A percentile compares a stretch with the other conserved stretches of the same genome.
Evolutionary conservation across 495 filamentous ascomycete species (phyloP).

Genomic region (Talaromyces nanjingensis): DNA sequence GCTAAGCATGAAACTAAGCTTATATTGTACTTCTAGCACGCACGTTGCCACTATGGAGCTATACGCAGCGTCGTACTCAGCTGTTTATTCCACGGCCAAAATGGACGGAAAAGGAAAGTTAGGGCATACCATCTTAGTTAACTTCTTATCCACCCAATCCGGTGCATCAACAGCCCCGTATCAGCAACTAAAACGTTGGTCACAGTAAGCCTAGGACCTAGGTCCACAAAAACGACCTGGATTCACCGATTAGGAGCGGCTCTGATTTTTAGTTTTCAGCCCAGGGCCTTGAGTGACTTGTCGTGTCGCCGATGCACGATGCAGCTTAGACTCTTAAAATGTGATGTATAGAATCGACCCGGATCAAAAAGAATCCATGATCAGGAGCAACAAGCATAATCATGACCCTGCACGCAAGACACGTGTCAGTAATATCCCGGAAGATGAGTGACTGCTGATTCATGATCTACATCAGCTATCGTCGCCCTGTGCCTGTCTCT

Average conservation of each 20-base stretch:
- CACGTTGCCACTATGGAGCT: not conserved
- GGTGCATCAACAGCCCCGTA: not conserved
- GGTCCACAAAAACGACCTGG: not conserved
- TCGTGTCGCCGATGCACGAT: not conserved
- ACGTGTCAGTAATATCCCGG: not conserved
- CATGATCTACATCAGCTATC: not conserved
- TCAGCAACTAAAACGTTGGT: not conserved
- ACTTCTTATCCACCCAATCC: not conserved
- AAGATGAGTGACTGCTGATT: not conserved
- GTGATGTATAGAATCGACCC: not conserved
- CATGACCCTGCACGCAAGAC: not conserved
- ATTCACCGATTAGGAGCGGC: not conserved
- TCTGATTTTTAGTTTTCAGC: no score
- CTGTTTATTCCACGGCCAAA: not conserved
- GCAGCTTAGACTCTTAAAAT: not conserved
- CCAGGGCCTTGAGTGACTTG: not conserved
- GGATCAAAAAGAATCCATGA: not conserved
- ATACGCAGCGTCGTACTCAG: not conserved
- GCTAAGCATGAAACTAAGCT: not conserved
- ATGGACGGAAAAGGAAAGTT: not conserved
- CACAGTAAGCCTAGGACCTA: not conserved
- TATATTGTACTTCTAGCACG: not conserved
- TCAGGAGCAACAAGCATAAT: slow-evolving; percentile 1
- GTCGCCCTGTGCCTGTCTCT: not conserved
- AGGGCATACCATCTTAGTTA: not conserved